Percentiles rank a stretch among this genome's conserved stretches.
Conservation (phyloP, 805 yeast species). For the Hanseniaspora nectarophila region DNA sequence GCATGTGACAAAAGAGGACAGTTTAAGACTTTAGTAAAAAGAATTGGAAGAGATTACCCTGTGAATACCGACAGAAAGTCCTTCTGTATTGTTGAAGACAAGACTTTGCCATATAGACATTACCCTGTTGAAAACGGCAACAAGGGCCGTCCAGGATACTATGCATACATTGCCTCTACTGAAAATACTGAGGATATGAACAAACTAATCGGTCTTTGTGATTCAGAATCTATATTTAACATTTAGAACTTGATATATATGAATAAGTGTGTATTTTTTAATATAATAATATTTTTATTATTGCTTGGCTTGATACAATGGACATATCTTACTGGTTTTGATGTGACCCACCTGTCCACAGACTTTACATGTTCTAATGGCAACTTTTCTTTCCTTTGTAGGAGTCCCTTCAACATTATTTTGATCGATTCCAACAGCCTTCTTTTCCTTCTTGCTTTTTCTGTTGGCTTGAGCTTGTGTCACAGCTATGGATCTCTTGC, state of each 20-base stretch:
- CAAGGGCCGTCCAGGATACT: slow-evolving; percentile 29
- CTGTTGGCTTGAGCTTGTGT: slow-evolving; percentile 27
- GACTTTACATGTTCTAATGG: slow-evolving; percentile 66
- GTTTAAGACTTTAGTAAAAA: slow-evolving; percentile 31
- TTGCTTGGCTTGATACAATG: slow-evolving; percentile 46
- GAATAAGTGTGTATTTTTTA: background rate
- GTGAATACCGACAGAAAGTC: slow-evolving; percentile 29
- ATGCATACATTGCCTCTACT: slow-evolving; percentile 27
- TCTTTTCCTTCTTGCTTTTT: slow-evolving; percentile 21
- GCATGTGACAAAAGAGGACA: slow-evolving; percentile 37
- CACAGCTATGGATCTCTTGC: slow-evolving; percentile 11
- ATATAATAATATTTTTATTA: background rate
- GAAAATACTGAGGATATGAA: slow-evolving; percentile 17
- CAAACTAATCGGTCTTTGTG: slow-evolving; percentile 22
- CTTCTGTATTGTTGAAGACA: slow-evolving; percentile 31
- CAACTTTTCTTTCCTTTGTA: slow-evolving; percentile 50
- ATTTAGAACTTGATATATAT: slow-evolving; percentile 16
- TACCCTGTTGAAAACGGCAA: slow-evolving; percentile 26
- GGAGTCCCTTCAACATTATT: slow-evolving; percentile 51
- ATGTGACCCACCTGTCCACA: slow-evolving; percentile 96
- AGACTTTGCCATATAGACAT: slow-evolving; percentile 22
- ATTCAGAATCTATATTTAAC: slow-evolving; percentile 23
- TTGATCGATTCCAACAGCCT: slow-evolving; percentile 18
- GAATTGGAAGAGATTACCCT: slow-evolving; percentile 31
- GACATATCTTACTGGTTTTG: slow-evolving; percentile 79